Evolutionary conservation across 768 basidiomycete species (phyloP).

Genomic region (Phylloporus sp.): DNA sequence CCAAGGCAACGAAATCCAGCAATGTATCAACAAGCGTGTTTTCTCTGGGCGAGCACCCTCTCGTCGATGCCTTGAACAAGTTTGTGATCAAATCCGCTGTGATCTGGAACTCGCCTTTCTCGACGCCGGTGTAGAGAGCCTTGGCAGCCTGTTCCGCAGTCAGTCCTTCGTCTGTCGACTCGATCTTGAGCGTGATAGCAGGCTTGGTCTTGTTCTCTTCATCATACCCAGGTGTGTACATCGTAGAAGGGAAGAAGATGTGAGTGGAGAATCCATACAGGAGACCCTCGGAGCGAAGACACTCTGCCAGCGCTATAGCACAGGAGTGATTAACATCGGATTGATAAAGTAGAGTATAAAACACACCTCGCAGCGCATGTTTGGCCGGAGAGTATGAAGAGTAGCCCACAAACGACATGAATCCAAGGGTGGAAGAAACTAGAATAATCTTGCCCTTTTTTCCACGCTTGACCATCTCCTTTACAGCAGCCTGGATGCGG

Average conservation of each 20-base stretch:
- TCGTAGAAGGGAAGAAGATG: constrained; percentile 79
- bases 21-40: constrained; percentile 54
- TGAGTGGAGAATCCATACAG: constrained; percentile 78
- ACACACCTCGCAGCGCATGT: constrained; percentile 75
- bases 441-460: constrained; percentile 70
- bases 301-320: constrained; percentile 70
- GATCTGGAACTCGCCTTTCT: constrained; percentile 69
- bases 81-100: constrained; percentile 65
- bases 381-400: constrained; percentile 80
- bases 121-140: constrained; percentile 63
- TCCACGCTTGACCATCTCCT: constrained; percentile 56
- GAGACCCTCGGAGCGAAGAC: constrained; percentile 72
- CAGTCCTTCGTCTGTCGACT: constrained; percentile 63
- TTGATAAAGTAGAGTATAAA: background rate
- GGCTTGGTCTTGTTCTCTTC: constrained; percentile 79
- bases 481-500: constrained; percentile 54
- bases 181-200: constrained; percentile 67
- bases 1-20: constrained; percentile 42
- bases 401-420: constrained; percentile 76
- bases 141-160: constrained; percentile 62
- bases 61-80: constrained; percentile 63
- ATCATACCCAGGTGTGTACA: constrained; percentile 72
- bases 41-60: constrained; percentile 55
- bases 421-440: constrained; percentile 69
- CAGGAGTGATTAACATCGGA: background rate